These are phyloP conservation scores for Lachnellula arida DNA, from an alignment of 2,329 filamentous ascomycete genomes.

Conservation along the genomic window DNA sequence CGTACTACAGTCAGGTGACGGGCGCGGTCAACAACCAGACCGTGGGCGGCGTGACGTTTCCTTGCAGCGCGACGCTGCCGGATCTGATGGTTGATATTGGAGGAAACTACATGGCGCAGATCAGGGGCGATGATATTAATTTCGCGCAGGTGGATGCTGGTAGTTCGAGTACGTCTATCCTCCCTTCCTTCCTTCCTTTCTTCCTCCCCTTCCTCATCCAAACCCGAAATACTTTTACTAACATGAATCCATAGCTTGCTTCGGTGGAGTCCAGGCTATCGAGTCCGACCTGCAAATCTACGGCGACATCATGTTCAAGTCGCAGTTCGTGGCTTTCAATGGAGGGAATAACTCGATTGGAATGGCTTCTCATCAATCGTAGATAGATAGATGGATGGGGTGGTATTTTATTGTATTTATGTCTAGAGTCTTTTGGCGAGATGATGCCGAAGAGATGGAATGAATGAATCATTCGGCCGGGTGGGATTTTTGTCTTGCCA, in stretches of 20 bases:
- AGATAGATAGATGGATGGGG: neutral
- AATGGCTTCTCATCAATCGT: constrained; percentile 38
- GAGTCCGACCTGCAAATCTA: constrained; percentile 55
- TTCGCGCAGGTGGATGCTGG: constrained; percentile 43
- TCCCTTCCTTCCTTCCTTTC: neutral
- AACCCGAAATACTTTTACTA: constrained; percentile 2
- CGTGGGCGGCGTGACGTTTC: constrained; percentile 36
- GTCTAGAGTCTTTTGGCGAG: neutral
- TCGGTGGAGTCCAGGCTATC: constrained; percentile 62
- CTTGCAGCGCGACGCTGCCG: constrained; percentile 33
- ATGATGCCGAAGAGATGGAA: neutral
- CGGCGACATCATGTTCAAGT: constrained; percentile 59
- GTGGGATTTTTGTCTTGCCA: constrained; percentile 7
- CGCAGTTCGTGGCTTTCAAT: constrained; percentile 55
- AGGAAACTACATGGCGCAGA: constrained; percentile 42
- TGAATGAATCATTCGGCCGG: neutral
- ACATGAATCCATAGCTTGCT: constrained; percentile 46
- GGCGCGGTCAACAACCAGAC: constrained; percentile 33
- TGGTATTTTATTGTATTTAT: neutral
- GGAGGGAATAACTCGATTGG: constrained; percentile 50
- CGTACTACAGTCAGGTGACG: constrained; percentile 37
- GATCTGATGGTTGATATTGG: constrained; percentile 36
- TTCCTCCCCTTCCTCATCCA: no score
- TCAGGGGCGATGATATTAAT: constrained; percentile 41
- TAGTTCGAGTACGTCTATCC: constrained; percentile 43